Evolutionary conservation across 2,329 filamentous ascomycete genomes (phyloP).

Genomic region (Penicillium sp.): DNA sequence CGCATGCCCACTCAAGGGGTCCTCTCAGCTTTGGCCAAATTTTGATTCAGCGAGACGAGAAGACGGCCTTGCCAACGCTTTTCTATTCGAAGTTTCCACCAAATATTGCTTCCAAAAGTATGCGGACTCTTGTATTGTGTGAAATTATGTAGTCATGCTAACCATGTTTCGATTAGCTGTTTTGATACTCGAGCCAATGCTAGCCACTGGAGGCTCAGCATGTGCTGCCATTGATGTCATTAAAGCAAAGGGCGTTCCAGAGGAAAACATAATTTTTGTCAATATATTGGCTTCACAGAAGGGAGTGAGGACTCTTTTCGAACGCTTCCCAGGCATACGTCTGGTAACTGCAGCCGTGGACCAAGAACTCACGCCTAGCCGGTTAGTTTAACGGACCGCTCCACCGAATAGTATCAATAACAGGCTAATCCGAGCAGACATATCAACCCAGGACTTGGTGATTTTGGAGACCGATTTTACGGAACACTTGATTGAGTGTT

Average conservation of each 20-base stretch:
- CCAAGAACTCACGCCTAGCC: slow-evolving; percentile 5
- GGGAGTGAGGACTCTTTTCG: slow-evolving; percentile 7
- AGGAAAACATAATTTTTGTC: slow-evolving; percentile 16
- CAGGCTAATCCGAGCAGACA: too few species aligned
- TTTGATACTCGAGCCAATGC: slow-evolving; percentile 17
- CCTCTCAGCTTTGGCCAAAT: slow-evolving; percentile 32
- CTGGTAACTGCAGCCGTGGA: slow-evolving; percentile 14
- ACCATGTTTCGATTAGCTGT: slow-evolving; percentile 6
- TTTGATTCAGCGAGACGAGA: slow-evolving; percentile 33
- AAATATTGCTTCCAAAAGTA: slow-evolving; percentile 15
- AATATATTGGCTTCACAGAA: slow-evolving; percentile 9
- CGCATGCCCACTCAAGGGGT: slow-evolving; percentile 17
- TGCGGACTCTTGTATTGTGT: too few species aligned
- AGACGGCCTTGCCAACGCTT: slow-evolving; percentile 25
- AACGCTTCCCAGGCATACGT: slow-evolving; percentile 7
- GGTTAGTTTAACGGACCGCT: slow-evolving; percentile 4
- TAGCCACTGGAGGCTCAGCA: slow-evolving; percentile 17
- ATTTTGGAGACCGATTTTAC: slow-evolving; percentile 36
- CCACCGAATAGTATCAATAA: too few species aligned
- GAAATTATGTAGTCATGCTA: too few species aligned
- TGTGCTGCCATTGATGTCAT: slow-evolving; percentile 12
- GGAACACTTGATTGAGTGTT: slow-evolving; percentile 5
- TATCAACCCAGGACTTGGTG: slow-evolving; percentile 36
- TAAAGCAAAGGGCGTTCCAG: slow-evolving; percentile 7
- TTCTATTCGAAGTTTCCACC: slow-evolving; percentile 31